These are phyloP conservation scores for Discostella stelligera DNA, from an alignment of 352 stramenopile genomes.

Conservation along the genomic window DNA sequence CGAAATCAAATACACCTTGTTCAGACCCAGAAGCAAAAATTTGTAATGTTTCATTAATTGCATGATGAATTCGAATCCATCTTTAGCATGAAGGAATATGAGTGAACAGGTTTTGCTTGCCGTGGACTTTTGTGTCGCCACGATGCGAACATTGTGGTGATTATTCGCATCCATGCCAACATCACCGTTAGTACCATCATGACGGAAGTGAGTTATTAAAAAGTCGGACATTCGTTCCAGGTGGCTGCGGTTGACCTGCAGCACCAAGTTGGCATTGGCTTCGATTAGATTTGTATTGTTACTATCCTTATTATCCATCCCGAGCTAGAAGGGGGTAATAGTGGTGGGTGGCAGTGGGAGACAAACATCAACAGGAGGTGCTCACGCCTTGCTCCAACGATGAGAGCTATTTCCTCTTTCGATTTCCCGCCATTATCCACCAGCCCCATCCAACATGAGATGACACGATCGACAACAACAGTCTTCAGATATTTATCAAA, in stretches of 20 bases:
- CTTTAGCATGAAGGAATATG: constrained; percentile 13
- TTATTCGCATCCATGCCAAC: background rate
- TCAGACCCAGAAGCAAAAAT: constrained; percentile 25
- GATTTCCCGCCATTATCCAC: too few relatives aligned
- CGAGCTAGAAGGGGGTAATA: too few relatives aligned
- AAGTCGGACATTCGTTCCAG: constrained; percentile 42
- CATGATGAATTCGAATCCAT: constrained; percentile 13
- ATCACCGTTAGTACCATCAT: background rate
- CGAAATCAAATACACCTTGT: constrained; percentile 27
- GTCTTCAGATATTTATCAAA: too few relatives aligned
- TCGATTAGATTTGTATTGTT: too few relatives aligned
- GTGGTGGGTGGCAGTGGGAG: too few relatives aligned
- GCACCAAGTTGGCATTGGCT: constrained; percentile 32
- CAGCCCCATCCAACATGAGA: too few relatives aligned
- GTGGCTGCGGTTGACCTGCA: constrained; percentile 51
- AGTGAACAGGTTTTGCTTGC: constrained; percentile 28
- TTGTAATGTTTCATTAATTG: constrained; percentile 6
- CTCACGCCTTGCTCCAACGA: too few relatives aligned
- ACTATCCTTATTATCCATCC: too few relatives aligned
- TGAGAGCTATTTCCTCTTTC: too few relatives aligned
- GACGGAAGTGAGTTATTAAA: background rate
- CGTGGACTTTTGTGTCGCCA: constrained; percentile 12
- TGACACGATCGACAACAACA: too few relatives aligned
- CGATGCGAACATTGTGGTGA: background rate
- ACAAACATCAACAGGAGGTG: too few relatives aligned